These are phyloP conservation scores for Coniosporium tulheliwenetii DNA, from an alignment of 2,329 filamentous ascomycete genomes.

Conservation along the genomic window DNA sequence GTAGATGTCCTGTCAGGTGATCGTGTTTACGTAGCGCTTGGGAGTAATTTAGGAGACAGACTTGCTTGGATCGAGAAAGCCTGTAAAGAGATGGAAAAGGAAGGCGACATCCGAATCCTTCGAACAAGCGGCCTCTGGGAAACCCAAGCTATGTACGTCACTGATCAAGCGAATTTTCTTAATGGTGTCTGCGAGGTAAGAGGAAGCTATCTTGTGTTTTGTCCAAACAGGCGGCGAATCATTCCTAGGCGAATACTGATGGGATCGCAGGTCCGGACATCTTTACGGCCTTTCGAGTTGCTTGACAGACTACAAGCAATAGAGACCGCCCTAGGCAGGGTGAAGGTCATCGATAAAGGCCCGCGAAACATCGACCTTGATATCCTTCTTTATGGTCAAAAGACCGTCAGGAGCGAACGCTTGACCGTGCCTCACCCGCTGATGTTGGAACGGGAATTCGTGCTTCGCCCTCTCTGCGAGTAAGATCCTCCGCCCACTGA, in stretches of 20 bases:
- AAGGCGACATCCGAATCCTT: conserved; percentile 54
- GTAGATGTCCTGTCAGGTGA: too few relatives aligned
- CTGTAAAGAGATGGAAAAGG: conserved; percentile 55
- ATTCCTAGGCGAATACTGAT: conserved; percentile 1
- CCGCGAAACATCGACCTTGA: conserved; percentile 91
- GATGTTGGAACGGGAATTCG: conserved; percentile 86
- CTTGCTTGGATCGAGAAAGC: conserved; percentile 74
- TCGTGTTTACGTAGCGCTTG: conserved; percentile 67
- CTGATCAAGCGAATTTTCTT: conserved; percentile 74
- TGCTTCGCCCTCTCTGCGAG: conserved; percentile 74
- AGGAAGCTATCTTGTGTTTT: conserved; percentile 5
- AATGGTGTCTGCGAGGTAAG: conserved; percentile 86
- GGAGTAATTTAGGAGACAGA: conserved; percentile 83
- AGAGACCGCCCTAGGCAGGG: conserved; percentile 62
- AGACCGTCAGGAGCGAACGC: conserved; percentile 49
- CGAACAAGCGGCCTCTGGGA: conserved; percentile 85
- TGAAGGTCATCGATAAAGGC: conserved; percentile 81
- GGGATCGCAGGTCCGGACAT: conserved; percentile 56
- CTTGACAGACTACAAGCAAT: conserved; percentile 72
- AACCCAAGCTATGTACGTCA: conserved; percentile 91
- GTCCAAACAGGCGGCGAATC: background rate
- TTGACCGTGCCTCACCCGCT: conserved; percentile 73
- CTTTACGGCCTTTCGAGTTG: conserved; percentile 56
- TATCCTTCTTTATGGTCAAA: conserved; percentile 66
- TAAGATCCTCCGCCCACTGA: conserved; percentile 21